Evolutionary conservation across 1,284 basidiomycete genomes (phyloP).

Genomic region (Irpex rosettiformis): DNA sequence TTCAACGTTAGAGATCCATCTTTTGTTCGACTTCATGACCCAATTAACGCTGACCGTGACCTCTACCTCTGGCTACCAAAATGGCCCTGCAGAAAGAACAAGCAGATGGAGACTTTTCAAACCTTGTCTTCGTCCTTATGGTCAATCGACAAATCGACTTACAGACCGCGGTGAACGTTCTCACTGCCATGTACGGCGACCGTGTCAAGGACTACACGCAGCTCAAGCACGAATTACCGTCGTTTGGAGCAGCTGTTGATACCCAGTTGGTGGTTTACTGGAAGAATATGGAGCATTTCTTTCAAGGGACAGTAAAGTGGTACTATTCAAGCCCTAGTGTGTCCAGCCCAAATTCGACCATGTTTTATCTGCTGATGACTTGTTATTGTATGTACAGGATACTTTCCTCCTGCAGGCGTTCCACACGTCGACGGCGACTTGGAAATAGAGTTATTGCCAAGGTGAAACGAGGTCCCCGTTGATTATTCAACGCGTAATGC

Average conservation of each 20-base stretch:
- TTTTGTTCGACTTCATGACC: neutral
- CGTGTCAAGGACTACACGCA: neutral
- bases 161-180: neutral
- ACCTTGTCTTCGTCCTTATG: neutral
- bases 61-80: neutral
- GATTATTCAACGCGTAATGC: too few relatives aligned
- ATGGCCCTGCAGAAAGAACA: neutral
- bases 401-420: neutral
- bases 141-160: neutral
- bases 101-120: neutral
- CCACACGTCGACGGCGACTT: neutral
- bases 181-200: neutral
- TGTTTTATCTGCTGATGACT: neutral
- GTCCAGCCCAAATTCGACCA: neutral
- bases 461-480: too few relatives aligned
- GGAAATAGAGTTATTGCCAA: neutral
- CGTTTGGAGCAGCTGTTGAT: conserved; percentile 34
- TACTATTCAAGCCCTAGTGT: conserved; percentile 4
- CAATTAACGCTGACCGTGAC: neutral
- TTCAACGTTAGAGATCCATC: neutral
- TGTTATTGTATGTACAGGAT: neutral
- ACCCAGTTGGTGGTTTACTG: conserved; percentile 35
- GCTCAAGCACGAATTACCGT: neutral
- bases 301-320: conserved; percentile 47
- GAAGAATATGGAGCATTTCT: conserved; percentile 41